Base-by-base conservation (phyloP, 148 eudicot genomes). In the Persicaria maculosa region DNA sequence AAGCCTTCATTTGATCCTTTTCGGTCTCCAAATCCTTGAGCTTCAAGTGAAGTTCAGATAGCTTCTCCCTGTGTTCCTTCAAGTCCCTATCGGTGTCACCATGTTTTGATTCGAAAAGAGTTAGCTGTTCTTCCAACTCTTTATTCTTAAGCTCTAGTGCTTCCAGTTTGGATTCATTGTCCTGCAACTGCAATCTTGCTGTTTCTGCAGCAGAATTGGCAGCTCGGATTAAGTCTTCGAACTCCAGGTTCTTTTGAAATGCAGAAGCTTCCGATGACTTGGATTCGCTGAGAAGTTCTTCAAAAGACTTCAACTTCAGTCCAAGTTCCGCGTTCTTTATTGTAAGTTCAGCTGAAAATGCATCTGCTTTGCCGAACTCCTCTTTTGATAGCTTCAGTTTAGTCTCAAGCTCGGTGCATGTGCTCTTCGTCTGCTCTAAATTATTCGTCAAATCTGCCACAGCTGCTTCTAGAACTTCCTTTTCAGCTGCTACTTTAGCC, bases 221-320 rank as follows among this genome's bases (percentile, higher is more conserved):
- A 22, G 83, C 82, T 73, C 70, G 79, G 17, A 84, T 2, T 20
- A 78, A 52, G 14, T 74, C 86, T 74, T 85, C 89, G 5, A 88
- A 85, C 81, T 85, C 87, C 7, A 75, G 74, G 58, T 81, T 83
- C 79, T 77, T 87, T 71, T 79, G 82, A 44, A 71, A 77, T 31
- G 87, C 81, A 19, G 81, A 80, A 7, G 75, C 69, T 9, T 82
- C 85, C 47, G 86, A 84, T 72, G 82, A 72, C 25, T 83, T 82
- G 7, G 91, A 83, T 76, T 87, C 86, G 10, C 59, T 79, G 76
- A 85, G 87, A 65, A 85, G 88, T 61, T 83, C 86, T 79, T 87
- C 84, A 4, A 84, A 73, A 16, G 83, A 67, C 75, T 81, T 82
- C 64, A 82, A 45, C 77, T 82, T 82, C 81, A 84, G 72, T 74